Base-by-base conservation (phyloP, 768 basidiomycete genomes). In the Termitomyces sp. region DNA sequence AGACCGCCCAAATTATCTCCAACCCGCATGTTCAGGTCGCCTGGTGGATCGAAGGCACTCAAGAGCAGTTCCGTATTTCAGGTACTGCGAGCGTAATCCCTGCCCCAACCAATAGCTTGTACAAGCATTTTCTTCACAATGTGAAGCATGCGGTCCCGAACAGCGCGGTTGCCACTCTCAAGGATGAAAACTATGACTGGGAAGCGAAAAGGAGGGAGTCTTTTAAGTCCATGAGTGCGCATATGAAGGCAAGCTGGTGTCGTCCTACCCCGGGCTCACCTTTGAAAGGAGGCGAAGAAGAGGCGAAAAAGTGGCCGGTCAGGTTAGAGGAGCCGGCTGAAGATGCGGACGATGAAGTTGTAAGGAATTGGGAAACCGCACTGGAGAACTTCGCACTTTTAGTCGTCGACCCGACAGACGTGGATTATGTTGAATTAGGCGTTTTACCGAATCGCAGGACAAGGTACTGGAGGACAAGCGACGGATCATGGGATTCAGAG, bases 231-330 rank as follows among this genome's bases (percentile, higher is more conserved):
- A 78, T 93, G 78, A 80, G 79, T 46, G 78, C 75, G 2, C 71
- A 76, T 49, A 82, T 92, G 83, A 84, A 81, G 62, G 91, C 91
- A 24, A 76, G 75, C 44, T 95, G 89, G 85, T 84, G 81, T 61
- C 76, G 86, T 3, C 89, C 90, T 3, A 67, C 76, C 0, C 89
- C 91, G 0, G 93, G 91, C 0, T 77, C 75, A 4, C 72, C 66
- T 13, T 66, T 91, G 46, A 54, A 67, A 13, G 79, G 79, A 27
- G 81, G 78, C 5, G 77, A 80, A 44, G 85, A 85, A 1, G 85
- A 84, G 49, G 79, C 81, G 58, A 79, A 81, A 61, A 74, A 72
- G 62, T 90, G 90, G 88, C 89, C 88, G 11, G 67, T 65, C 61
- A 72, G 61, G 54, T 63, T 91, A 30, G 81, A 82, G 22, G 80